Conservation (phyloP, 805 yeast genomes). For the Barnettozyma populi region DNA sequence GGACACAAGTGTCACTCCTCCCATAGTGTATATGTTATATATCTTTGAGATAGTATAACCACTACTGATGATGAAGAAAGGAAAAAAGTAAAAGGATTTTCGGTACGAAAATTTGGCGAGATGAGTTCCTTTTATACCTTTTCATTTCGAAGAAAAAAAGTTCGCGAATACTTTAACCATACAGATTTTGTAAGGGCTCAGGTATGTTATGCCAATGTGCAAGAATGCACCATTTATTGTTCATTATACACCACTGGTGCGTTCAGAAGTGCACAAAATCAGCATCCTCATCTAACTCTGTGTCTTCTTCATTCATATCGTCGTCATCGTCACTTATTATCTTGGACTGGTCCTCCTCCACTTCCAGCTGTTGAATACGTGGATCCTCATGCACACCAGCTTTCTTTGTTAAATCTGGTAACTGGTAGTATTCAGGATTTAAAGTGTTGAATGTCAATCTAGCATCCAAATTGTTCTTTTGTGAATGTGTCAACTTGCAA, state of each 20-base stretch:
- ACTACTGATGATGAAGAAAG: conserved; percentile 60
- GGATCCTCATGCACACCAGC: conserved; percentile 18
- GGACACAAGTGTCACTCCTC: conserved; percentile 11
- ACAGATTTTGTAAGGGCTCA: neutral
- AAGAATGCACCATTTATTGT: neutral
- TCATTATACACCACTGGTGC: neutral
- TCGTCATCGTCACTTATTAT: conserved; percentile 22
- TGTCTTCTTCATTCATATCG: conserved; percentile 13
- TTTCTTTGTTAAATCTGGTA: conserved; percentile 20
- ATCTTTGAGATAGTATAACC: conserved; percentile 71
- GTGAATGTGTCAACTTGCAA: conserved; percentile 51
- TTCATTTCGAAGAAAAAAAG: conserved; percentile 2
- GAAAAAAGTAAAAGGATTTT: conserved; percentile 7
- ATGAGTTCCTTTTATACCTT: conserved; percentile 26
- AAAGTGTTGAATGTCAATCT: conserved; percentile 20
- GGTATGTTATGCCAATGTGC: neutral
- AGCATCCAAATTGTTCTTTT: conserved; percentile 23
- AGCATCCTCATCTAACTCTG: conserved; percentile 19
- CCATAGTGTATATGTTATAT: conserved; percentile 44
- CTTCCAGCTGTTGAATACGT: conserved; percentile 19
- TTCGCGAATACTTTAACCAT: neutral
- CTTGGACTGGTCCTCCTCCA: conserved; percentile 12
- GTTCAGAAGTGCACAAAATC: conserved; percentile 24
- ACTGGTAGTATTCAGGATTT: conserved; percentile 15
- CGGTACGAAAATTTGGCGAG: conserved; percentile 20